These are phyloP conservation scores for Pythium scleroteichum DNA, from an alignment of 352 stramenopile genomes.

Conservation along the genomic window DNA sequence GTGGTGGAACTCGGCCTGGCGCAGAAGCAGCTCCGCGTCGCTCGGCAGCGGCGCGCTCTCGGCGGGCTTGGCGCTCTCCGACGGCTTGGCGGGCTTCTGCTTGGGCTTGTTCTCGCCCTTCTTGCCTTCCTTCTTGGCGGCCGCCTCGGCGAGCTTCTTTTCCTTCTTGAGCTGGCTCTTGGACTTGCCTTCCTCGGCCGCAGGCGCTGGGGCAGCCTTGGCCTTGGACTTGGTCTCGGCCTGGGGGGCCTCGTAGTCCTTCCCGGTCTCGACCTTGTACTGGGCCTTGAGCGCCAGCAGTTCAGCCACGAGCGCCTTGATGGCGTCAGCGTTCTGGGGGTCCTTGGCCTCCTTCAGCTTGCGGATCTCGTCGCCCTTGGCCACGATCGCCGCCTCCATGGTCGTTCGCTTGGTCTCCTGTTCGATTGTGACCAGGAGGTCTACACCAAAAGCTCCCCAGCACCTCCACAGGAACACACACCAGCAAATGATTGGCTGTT, in stretches of 20 bases:
- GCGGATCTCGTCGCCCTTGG: constrained; percentile 62
- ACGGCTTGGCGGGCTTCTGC: constrained; percentile 52
- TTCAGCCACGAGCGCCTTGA: constrained; percentile 41
- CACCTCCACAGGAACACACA: constrained; percentile 11
- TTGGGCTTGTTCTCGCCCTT: constrained; percentile 31
- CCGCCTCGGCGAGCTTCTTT: constrained; percentile 79
- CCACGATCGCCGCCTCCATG: constrained; percentile 35
- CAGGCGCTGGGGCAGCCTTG: constrained; percentile 9
- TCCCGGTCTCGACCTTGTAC: constrained; percentile 76
- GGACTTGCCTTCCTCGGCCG: constrained; percentile 52
- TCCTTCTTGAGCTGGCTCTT: constrained; percentile 90
- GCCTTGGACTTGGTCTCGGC: constrained; percentile 40
- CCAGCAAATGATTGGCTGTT: constrained; percentile 28
- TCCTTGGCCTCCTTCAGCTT: constrained; percentile 81
- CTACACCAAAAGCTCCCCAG: no score
- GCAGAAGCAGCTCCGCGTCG: constrained; percentile 59
- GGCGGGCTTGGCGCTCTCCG: constrained; percentile 66
- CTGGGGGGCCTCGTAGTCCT: constrained; percentile 60
- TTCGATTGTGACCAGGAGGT: constrained; percentile 3
- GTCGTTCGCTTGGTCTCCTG: constrained; percentile 14
- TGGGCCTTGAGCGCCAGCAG: constrained; percentile 47
- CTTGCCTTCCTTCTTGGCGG: constrained; percentile 59
- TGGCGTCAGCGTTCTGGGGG: constrained; percentile 31
- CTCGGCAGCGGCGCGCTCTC: constrained; percentile 63
- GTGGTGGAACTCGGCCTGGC: constrained; percentile 76